These are phyloP conservation scores for Colletotrichum salicis DNA, from an alignment of 2,329 filamentous ascomycete species.

Conservation along the genomic window DNA sequence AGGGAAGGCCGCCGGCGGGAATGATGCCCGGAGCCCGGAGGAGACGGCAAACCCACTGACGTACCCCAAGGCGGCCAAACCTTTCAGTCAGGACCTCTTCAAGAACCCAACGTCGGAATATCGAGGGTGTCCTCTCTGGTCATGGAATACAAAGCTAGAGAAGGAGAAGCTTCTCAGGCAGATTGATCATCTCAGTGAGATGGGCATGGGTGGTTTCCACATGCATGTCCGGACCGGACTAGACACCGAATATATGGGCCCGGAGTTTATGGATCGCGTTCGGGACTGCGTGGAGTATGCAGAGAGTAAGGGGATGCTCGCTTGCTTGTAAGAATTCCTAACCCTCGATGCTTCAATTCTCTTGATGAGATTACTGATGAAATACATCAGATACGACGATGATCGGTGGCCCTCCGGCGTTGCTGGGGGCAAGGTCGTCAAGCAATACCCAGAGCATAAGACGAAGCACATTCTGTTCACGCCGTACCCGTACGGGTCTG, in stretches of 20 bases:
- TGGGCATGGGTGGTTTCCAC: conserved; percentile 47
- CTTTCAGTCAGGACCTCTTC: conserved; percentile 43
- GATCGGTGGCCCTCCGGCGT: conserved; percentile 46
- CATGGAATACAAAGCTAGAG: conserved; percentile 45
- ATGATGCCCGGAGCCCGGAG: background rate
- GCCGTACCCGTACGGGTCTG: conserved; percentile 31
- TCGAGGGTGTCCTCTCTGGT: conserved; percentile 44
- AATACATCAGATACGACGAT: conserved; percentile 39
- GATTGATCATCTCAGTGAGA: conserved; percentile 43
- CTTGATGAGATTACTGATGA: background rate
- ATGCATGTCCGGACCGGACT: conserved; percentile 46
- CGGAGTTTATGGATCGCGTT: conserved; percentile 45
- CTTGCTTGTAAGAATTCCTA: conserved; percentile 39
- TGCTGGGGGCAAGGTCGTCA: conserved; percentile 43
- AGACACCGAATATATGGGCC: conserved; percentile 46
- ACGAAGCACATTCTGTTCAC: conserved; percentile 44
- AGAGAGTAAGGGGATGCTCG: conserved; percentile 44
- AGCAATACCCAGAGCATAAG: conserved; percentile 41
- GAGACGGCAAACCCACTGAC: conserved; percentile 40
- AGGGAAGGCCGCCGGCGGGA: background rate
- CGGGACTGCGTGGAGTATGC: conserved; percentile 45
- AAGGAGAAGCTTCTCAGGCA: conserved; percentile 42
- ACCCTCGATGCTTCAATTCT: no score
- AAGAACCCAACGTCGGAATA: conserved; percentile 44
- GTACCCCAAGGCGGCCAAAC: conserved; percentile 40